Evolutionary conservation across 2,329 filamentous ascomycete species (phyloP), one percentile per base, ranked within the genome.

Genomic region (Epichloe hybrida): DNA sequence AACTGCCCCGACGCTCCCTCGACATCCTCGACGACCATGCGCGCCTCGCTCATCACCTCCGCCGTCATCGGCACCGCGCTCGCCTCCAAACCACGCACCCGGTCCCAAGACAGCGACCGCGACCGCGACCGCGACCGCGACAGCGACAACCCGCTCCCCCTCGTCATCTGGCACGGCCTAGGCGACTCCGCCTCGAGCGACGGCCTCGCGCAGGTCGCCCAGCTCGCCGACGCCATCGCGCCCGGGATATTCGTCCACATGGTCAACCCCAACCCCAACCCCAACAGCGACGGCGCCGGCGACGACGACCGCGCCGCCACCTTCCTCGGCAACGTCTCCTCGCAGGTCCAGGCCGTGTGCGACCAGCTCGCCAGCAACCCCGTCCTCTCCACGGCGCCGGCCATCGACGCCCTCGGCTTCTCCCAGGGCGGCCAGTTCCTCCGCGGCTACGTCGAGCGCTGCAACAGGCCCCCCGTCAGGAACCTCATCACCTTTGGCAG

Each of bases 381-480:
- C 1, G 86, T 95, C 65, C 79, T 96, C 15, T 84, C 84, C 51
- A 86, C 84, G 5, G 86, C 87, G 0, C 86, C 86, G 0, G 88
- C 84, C 55, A 76, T 96, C 63, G 93, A 97, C 68, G 91, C 90
- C 36, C 71, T 98, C 37, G 93, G 93, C 31, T 96, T 98, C 73
- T 93, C 86, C 13, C 93, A 98, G 68, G 93, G 93, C 55, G 93
- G 93, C 1, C 88, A 95, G 66, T 96, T 98, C 71, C 77, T 98
- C n/a, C 83, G 93, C 53, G 93, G 78, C 23, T 90, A 95, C 65
- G 74, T 95, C 56, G 83, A 97, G 74, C 79, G 88, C 42, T 98
- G 93, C 74, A 93, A 89, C 65, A 62, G 60, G 36, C 83, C 88
- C 88, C 82, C 80, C 4, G 79, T 95, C 12, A 78, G 81, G 57